Percentiles rank a stretch among this genome's conserved stretches.
phyloP scores from a whole-genome alignment of 1,284 basidiomycete genomes.

The Gastroboletus turbinatus region DNA sequence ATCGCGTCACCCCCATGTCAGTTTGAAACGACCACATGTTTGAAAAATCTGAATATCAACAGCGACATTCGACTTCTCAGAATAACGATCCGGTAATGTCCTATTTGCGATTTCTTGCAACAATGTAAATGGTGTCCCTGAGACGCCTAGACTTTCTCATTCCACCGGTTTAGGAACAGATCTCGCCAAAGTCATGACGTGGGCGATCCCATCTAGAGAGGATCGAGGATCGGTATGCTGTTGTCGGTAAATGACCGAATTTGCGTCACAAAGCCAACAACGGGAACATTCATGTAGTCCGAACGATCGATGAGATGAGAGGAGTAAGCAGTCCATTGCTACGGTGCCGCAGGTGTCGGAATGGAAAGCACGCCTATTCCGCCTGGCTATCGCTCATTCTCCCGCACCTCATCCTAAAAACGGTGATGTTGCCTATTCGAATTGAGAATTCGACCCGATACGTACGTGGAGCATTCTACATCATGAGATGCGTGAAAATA shows the following conservation, averaged over 20 bases:
- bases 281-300: conserved; percentile 9
- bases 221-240: conserved; percentile 11
- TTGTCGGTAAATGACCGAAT: conserved; percentile 21
- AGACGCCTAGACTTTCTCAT: neutral
- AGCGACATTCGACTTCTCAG: neutral
- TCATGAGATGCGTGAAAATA: conserved; percentile 15
- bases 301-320: conserved; percentile 22
- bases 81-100: neutral
- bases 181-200: conserved; percentile 14
- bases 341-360: conserved; percentile 27
- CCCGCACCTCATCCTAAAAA: conserved; percentile 14
- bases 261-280: conserved; percentile 26
- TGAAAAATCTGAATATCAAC: conserved; percentile 1
- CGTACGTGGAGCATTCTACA: conserved; percentile 22
- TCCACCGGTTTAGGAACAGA: conserved; percentile 12
- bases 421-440: conserved; percentile 17
- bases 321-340: conserved; percentile 19
- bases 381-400: conserved; percentile 30
- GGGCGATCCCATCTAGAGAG: conserved; percentile 20
- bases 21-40: conserved; percentile 17
- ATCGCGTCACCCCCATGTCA: conserved; percentile 10
- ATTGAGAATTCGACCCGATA: conserved; percentile 25
- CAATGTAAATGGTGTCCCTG: conserved; percentile 1
- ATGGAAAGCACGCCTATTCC: conserved; percentile 34
- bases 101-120: neutral